phyloP scores from a whole-genome alignment of 2,329 filamentous ascomycete species.

The Diaporthe amygdali region DNA sequence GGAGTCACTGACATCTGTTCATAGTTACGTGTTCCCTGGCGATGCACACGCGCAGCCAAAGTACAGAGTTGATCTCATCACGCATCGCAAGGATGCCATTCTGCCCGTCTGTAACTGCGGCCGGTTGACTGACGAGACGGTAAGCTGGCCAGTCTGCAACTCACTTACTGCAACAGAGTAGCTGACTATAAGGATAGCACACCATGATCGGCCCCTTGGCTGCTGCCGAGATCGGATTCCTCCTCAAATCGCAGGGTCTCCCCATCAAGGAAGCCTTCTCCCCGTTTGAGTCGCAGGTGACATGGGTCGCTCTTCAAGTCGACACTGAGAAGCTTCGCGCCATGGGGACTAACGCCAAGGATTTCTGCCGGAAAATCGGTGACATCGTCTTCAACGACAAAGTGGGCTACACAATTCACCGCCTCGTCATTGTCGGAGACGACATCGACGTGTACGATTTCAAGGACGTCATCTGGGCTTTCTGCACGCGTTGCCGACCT shows the following conservation, averaged over 20 bases:
- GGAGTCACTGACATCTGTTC: background rate
- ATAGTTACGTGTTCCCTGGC: constrained; percentile 42
- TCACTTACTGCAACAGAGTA: background rate
- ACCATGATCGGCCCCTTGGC: constrained; percentile 47
- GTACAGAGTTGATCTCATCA: constrained; percentile 52
- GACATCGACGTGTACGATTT: constrained; percentile 53
- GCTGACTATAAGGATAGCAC: constrained; percentile 27
- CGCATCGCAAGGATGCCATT: constrained; percentile 52
- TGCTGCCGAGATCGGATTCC: constrained; percentile 45
- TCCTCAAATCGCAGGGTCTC: constrained; percentile 41
- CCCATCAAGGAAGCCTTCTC: constrained; percentile 50
- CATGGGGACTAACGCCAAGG: constrained; percentile 52
- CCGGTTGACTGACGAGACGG: constrained; percentile 49
- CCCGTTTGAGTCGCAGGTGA: constrained; percentile 52
- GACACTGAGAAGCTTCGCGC: constrained; percentile 61
- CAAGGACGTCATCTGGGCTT: constrained; percentile 55
- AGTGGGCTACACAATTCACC: constrained; percentile 47
- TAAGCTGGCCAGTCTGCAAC: constrained; percentile 16
- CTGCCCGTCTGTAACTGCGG: constrained; percentile 53
- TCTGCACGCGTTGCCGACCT: constrained; percentile 51
- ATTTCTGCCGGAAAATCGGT: constrained; percentile 46
- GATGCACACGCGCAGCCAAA: constrained; percentile 43
- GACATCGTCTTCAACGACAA: constrained; percentile 49
- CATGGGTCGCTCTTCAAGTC: constrained; percentile 58
- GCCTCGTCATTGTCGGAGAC: constrained; percentile 50